These are phyloP conservation scores for Penicillium sp. DNA, from an alignment of 2,329 filamentous ascomycete species.

Conservation along the genomic window DNA sequence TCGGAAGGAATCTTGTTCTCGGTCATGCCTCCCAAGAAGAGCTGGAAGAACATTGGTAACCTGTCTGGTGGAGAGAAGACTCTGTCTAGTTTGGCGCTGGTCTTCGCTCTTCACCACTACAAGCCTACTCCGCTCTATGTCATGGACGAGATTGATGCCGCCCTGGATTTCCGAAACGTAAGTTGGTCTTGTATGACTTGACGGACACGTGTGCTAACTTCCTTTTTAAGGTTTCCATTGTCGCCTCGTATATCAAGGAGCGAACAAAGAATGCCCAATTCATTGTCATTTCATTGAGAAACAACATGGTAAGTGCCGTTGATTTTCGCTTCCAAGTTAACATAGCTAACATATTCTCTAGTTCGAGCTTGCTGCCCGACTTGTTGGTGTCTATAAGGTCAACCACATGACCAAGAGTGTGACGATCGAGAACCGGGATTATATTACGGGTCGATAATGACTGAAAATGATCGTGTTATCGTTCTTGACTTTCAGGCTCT, in stretches of 20 bases:
- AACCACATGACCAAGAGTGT: conserved; percentile 98
- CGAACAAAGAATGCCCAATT: conserved; percentile 99
- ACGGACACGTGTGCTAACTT: conserved; percentile 8
- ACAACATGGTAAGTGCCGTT: conserved; percentile 73
- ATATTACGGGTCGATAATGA: conserved; percentile 50
- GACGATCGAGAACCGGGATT: conserved; percentile 81
- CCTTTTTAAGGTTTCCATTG: conserved; percentile 75
- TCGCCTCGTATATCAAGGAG: conserved; percentile 98
- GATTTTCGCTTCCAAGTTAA: not conserved
- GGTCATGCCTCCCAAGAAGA: conserved; percentile 99
- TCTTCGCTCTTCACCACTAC: conserved; percentile 98
- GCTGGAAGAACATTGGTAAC: conserved; percentile 99
- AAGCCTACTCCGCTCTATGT: conserved; percentile 97
- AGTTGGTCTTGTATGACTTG: conserved; percentile 45
- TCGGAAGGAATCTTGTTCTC: conserved; percentile 95
- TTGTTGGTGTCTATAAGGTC: conserved; percentile 98
- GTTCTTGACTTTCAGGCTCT: conserved; percentile 13
- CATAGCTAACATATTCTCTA: conserved; percentile 20
- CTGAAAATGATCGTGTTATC: conserved; percentile 5
- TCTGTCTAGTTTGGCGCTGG: conserved; percentile 82
- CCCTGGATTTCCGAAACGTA: conserved; percentile 95
- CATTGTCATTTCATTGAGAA: conserved; percentile 94
- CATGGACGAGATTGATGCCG: conserved; percentile 99
- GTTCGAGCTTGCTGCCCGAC: conserved; percentile 91
- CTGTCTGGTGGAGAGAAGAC: conserved; percentile 97